A percentile compares a stretch with the other conserved stretches of the same genome.
Evolutionary conservation across 2,329 filamentous ascomycete genomes (phyloP).

Genomic region (Colletotrichum sp.): DNA sequence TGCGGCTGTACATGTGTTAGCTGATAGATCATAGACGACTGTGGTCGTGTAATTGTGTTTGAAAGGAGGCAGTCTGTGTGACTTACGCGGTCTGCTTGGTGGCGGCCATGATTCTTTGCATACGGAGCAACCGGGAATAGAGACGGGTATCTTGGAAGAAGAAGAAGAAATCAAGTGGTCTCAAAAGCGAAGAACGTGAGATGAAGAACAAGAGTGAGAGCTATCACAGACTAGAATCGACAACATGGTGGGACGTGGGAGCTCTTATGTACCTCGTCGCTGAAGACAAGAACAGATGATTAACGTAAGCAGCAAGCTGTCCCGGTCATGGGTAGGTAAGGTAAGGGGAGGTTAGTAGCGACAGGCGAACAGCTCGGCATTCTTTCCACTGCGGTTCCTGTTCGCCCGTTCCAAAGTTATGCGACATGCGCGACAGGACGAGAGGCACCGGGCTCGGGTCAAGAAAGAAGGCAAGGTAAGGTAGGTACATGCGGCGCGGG

Average conservation of each 20-base stretch:
- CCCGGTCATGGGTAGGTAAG: not conserved
- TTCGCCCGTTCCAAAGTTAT: not conserved
- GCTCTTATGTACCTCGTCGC: constrained; percentile 11
- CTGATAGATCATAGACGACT: not conserved
- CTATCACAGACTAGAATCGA: not conserved
- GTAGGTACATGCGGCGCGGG: not conserved
- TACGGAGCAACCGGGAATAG: not conserved
- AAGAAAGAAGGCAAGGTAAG: not conserved
- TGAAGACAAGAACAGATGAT: not conserved
- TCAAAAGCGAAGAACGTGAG: not conserved
- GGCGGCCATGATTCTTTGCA: constrained; percentile 9
- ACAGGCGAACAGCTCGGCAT: not conserved
- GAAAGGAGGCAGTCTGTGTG: not conserved
- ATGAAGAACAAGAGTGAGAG: not conserved
- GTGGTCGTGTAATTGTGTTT: not conserved
- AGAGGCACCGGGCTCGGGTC: not conserved
- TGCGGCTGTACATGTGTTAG: constrained; percentile 40
- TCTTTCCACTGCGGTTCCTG: not conserved
- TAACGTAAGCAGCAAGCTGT: not conserved
- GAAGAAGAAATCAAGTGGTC: not conserved
- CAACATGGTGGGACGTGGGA: not conserved
- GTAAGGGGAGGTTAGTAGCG: not conserved
- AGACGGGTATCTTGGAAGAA: not conserved
- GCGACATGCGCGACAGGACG: not conserved
- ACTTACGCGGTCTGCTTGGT: constrained; percentile 19